These are phyloP conservation scores for Phytophthora pini DNA, from an alignment of 352 stramenopile genomes.

Conservation along the genomic window DNA sequence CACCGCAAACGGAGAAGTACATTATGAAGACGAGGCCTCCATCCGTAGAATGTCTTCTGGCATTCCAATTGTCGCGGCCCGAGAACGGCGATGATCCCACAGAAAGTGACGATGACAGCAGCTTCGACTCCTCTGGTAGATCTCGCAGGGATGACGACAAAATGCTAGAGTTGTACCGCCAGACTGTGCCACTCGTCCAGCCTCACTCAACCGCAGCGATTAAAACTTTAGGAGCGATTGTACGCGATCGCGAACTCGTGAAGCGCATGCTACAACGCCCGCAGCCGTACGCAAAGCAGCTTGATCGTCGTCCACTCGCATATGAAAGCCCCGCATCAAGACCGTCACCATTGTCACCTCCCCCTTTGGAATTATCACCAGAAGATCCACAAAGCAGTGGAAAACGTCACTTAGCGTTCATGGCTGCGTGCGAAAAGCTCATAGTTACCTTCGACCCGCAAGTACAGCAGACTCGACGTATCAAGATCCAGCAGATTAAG, in stretches of 20 bases:
- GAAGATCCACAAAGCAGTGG: slow-evolving; percentile 4
- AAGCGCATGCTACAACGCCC: slow-evolving; percentile 64
- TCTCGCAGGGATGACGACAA: slow-evolving; percentile 10
- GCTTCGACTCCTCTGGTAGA: slow-evolving; percentile 2
- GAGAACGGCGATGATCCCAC: slow-evolving; percentile 1
- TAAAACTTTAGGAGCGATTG: slow-evolving; percentile 64
- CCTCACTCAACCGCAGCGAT: slow-evolving; percentile 62
- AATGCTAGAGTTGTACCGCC: slow-evolving; percentile 56
- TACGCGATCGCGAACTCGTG: slow-evolving; percentile 49
- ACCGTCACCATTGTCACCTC: slow-evolving; percentile 3
- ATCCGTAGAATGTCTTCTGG: slow-evolving; percentile 26
- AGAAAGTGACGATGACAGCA: slow-evolving; percentile 13
- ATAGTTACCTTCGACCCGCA: slow-evolving; percentile 54
- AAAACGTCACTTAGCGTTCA: slow-evolving; percentile 43
- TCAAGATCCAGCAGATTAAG: slow-evolving; percentile 45
- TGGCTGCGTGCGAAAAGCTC: slow-evolving; percentile 56
- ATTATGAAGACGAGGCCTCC: slow-evolving; percentile 6
- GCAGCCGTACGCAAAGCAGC: slow-evolving; percentile 34
- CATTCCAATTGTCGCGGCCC: slow-evolving; percentile 23
- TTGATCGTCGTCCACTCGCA: slow-evolving; percentile 24
- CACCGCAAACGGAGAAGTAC: not conserved
- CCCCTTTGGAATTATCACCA: slow-evolving; percentile 15
- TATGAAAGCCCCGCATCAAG: slow-evolving; percentile 23
- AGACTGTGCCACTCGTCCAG: slow-evolving; percentile 64
- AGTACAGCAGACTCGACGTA: slow-evolving; percentile 33